Conservation (phyloP, 148 eudicot species). For the Cornus florida region DNA sequence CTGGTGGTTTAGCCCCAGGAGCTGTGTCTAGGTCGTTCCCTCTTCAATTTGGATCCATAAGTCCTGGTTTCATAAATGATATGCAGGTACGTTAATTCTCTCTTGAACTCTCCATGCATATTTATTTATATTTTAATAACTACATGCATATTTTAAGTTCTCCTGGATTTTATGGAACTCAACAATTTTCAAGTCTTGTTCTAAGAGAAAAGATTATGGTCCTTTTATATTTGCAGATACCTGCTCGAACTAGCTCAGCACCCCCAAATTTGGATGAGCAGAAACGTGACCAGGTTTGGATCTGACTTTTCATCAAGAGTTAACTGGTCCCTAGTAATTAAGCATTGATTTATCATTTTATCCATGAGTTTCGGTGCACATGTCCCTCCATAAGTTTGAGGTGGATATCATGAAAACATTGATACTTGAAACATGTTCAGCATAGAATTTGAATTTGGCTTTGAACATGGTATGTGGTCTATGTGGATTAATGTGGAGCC, state of each 20-base stretch:
- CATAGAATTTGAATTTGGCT: slow-evolving; percentile 1
- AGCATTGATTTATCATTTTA: background rate
- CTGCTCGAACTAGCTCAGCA: slow-evolving; percentile 86
- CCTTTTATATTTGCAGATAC: slow-evolving; percentile 45
- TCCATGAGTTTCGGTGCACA: background rate
- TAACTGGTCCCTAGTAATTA: background rate
- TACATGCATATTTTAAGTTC: background rate
- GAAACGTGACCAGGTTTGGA: slow-evolving; percentile 65
- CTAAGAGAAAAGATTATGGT: background rate
- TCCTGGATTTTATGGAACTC: background rate
- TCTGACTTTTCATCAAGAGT: background rate
- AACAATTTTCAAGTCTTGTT: background rate
- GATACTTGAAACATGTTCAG: background rate
- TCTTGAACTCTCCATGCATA: background rate
- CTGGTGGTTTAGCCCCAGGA: slow-evolving; percentile 34
- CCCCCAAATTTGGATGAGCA: slow-evolving; percentile 88
- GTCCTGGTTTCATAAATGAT: slow-evolving; percentile 67
- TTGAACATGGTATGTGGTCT: background rate
- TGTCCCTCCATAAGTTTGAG: background rate
- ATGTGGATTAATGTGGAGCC: background rate
- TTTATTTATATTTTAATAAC: background rate
- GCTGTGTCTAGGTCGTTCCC: slow-evolving; percentile 54
- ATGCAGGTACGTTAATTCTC: slow-evolving; percentile 51
- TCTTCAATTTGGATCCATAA: slow-evolving; percentile 85
- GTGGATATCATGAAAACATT: background rate